A percentile compares a stretch with the other conserved stretches of the same genome.
These are phyloP conservation scores for Limnanthes douglasii DNA, from an alignment of 345 rosid species.

Conservation along the genomic window DNA sequence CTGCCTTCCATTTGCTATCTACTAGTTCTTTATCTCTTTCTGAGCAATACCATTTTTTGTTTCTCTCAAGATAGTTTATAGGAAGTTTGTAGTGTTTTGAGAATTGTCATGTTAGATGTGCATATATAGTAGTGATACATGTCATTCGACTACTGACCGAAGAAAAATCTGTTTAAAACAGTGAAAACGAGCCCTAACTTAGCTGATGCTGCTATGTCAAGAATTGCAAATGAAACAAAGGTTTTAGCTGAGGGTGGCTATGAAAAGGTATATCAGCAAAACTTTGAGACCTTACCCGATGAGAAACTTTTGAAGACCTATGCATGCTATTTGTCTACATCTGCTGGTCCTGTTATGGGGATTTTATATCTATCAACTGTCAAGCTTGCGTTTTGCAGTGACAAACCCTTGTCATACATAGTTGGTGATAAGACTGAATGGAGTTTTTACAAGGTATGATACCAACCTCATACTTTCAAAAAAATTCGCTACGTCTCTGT, in stretches of 20 bases:
- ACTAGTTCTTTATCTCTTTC: no score
- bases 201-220: constrained; percentile 80
- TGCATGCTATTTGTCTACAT: constrained; percentile 91
- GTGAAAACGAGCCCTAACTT: constrained; percentile 94
- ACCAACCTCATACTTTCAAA: neutral
- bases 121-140: no score
- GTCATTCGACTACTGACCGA: no score
- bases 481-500: no score
- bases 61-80: no score
- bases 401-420: constrained; percentile 70
- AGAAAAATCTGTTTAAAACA: constrained; percentile 15
- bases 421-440: constrained; percentile 49
- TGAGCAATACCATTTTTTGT: no score
- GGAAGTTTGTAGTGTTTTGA: no score
- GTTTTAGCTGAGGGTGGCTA: constrained; percentile 95
- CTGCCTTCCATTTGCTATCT: no score
- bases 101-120: no score
- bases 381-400: constrained; percentile 79
- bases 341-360: constrained; percentile 98
- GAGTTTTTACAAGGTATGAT: constrained; percentile 83
- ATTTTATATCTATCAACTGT: constrained; percentile 62
- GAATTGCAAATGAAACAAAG: constrained; percentile 87
- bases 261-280: constrained; percentile 67
- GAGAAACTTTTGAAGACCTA: constrained; percentile 62
- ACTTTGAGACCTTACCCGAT: constrained; percentile 63